Evolutionary conservation across 1,284 basidiomycete species (phyloP), one percentile per base, ranked within the genome.

Genomic region (Sparassis latifolia): DNA sequence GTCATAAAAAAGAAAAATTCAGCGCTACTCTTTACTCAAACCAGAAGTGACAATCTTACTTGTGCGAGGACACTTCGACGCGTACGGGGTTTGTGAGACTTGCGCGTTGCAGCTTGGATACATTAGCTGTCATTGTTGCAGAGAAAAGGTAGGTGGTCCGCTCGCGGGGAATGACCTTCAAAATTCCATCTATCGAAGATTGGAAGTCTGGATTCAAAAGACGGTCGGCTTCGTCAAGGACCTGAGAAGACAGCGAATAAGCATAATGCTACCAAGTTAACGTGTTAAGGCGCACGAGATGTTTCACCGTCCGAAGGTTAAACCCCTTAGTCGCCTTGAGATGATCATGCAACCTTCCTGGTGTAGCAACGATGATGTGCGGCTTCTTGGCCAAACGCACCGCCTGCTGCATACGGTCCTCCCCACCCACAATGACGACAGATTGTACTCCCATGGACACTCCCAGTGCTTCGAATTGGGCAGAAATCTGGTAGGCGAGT

Each of bases 131-230:
- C 12, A 7, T 6, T 12, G 35, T 37, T 6, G 35, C 35, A 7
- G 35, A 37, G 35, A 37, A 37, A 37, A 37, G 35, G 7, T 37
- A 7, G 35, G 7, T 12, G 6, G 35, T 37, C 35, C 35, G 6
- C 35, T 37, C 12, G 35, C 35, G 12, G 35, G 35, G 7, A 37
- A 37, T 37, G 35, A 37, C 12, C 35, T 37, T 6, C 12, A 7
- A 7, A 6, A 37, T 37, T 37, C 12, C 7, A 6, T 37, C 87
- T 62, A 97, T 97, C 89, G 93, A 97, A 67, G 79, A 38, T 66
- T 97, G 95, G 72, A 97, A 97, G 56, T 95, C 94, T 60, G 97
- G 87, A 67, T 97, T 95, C 66, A 97, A 76, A 69, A 97, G 97
- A 49, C 95, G 84, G 68, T 97, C 94, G 5, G 94, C 94, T 71